Base-by-base conservation (phyloP, 805 yeast species). In the Barnettozyma siamensis region DNA sequence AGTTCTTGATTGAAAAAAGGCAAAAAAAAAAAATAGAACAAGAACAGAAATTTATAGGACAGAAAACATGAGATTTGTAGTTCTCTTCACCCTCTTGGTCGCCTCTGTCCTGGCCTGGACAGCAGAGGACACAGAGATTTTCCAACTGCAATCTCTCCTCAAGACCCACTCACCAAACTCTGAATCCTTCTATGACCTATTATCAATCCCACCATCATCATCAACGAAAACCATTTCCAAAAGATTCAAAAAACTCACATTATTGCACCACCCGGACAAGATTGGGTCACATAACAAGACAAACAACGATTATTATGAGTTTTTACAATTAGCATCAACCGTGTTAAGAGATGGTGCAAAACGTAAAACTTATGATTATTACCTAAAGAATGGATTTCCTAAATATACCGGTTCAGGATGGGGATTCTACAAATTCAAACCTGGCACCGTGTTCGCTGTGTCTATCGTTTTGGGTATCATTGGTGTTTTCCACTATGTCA, bases 191-290 rank as follows among this genome's bases (percentile, higher is more conserved):
- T 64, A 49, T 66, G 46, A 60, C 43, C 46, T 55, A 58, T 35
- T 52, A 50, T 44, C 46, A 28, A 33, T 49, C 8, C 37, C 46
- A 24, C 12, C 54, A 47, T 54, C 62, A n/a, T 43, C 61, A 6
- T 63, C 67, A 26, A 55, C 65, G 31, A 75, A 75, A 30, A 80
- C 80, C 46, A 76, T 84, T 38, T 67, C 67, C 40, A 77, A 75
- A 49, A 83, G 84, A 18, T 83, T 84, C 64, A 78, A 86, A 56
- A 81, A 77, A 52, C 57, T 82, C 26, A 80, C 95, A 3, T 70
- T 83, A 39, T 70, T 69, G 47, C 69, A 83, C 50, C 99, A 91
- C 58, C 99, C 99, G 0, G 99, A 91, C 63, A 88, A 91, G 60
- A 61, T 64, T 24, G 64, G 36, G 16, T 34, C 41, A 3, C 35